These are phyloP conservation scores for Capsicum chinense DNA, from an alignment of 257 asterid genomes.

Conservation along the genomic window DNA sequence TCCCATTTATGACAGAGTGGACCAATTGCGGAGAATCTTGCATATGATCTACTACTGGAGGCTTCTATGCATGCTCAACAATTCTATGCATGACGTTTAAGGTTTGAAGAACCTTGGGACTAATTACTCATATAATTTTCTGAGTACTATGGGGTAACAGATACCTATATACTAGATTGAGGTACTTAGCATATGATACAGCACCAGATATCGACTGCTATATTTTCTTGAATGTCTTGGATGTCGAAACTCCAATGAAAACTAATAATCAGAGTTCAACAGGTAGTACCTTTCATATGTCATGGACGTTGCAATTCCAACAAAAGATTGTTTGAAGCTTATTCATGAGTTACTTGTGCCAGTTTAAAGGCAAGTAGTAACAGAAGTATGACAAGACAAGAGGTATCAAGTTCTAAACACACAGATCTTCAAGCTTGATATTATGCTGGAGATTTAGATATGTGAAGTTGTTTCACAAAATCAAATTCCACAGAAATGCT, in stretches of 20 bases:
- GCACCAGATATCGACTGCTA: neutral
- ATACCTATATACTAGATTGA: slow-evolving; percentile 69
- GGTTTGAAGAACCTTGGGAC: slow-evolving; percentile 80
- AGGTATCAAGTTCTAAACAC: slow-evolving; percentile 46
- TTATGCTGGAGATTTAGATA: neutral
- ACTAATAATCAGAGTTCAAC: slow-evolving; percentile 28
- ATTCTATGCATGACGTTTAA: slow-evolving; percentile 72
- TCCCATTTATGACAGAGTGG: slow-evolving; percentile 67
- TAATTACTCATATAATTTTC: slow-evolving; percentile 86
- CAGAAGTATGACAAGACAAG: slow-evolving; percentile 86
- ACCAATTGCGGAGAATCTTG: slow-evolving; percentile 87
- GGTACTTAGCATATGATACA: slow-evolving; percentile 39
- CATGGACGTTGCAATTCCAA: slow-evolving; percentile 91
- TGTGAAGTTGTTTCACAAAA: neutral
- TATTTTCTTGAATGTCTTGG: neutral
- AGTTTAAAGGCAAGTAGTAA: slow-evolving; percentile 71
- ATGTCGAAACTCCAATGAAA: neutral
- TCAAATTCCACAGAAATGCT: neutral
- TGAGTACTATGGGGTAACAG: slow-evolving; percentile 86
- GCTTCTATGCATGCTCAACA: slow-evolving; percentile 92
- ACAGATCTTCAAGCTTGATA: neutral
- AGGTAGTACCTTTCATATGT: slow-evolving; percentile 76
- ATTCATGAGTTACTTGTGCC: slow-evolving; percentile 81
- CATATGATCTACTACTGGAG: slow-evolving; percentile 88
- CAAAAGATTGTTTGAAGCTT: slow-evolving; percentile 88